Evolutionary conservation across 176 grass and related monocot species (phyloP), one percentile per base, ranked within the genome.

Genomic region (Neostapfia colusana): DNA sequence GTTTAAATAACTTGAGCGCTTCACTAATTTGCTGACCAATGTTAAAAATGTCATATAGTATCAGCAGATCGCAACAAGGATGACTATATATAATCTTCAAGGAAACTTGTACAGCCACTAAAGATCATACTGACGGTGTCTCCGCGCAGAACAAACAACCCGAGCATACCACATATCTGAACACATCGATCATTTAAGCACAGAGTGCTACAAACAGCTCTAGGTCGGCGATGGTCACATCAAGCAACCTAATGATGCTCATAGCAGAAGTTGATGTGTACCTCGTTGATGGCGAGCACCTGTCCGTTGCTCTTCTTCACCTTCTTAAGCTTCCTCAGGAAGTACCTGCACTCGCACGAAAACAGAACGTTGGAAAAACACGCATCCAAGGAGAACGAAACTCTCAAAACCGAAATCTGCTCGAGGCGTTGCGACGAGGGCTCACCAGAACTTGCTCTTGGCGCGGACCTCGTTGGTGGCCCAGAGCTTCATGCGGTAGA

Each of bases 221-320:
- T 35, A 66, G 36, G 70, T 49, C 17, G 6, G 1, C 54, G 39
- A 61, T 4, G 27, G 13, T 49, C 34, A 15, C 51, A 46, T 41
- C 5, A 1, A 49, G 1, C 28, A 70, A 23, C n/a, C 40, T 3
- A 4, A 31, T 1, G 11, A 48, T 36, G 44, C 3, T 13, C 63
- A 71, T 31, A 7, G 31, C 23, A 70, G 10, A 27, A 42, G 12
- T 24, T 18, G 27, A 38, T 28, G 62, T 3, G 31, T 76, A 93
- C 91, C 88, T 93, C 91, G 49, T 93, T 93, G 85, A 90, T 80
- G 9, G 91, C 88, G 6, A 93, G 82, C 74, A 91, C 81, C 80
- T 93, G 91, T 8, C 91, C 91, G 36, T 93, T 93, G 85, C 91
- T 93, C 85, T 93, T 93, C 91, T 93, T 93, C 36, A 93, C 85